Base-by-base conservation (phyloP, 306 rosid species). In the Calophaca sinica region DNA sequence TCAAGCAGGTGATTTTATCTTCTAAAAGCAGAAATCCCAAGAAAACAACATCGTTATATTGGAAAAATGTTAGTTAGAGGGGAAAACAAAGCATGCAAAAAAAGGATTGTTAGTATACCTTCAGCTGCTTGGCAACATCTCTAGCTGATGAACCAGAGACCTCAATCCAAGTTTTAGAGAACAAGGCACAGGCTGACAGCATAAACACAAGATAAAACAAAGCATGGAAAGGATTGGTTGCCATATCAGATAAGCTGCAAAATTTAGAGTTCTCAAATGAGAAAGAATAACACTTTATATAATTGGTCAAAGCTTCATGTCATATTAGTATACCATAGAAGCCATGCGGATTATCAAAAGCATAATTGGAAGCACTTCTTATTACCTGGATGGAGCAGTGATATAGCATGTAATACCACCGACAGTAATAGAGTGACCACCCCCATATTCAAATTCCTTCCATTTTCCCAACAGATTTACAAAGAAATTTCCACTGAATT, bases 131-230 rank as follows among this genome's bases (percentile, higher is more conserved):
- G 66, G 97, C 98, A 74, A 93, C 98, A 32, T 32, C 36, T 32
- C 36, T 88, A 9, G 98, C 98, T 79, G 98, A 93, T 20, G 98
- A 93, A 70, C 98, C 98, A 14, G 97, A 93, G 71, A 93, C 98
- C 88, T 93, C 97, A 78, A 93, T 93, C 98, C 98, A 93, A 20
- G 97, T 91, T 83, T 93, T 93, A 3, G 98, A 93, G 88, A 93
- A 91, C 70, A 91, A 79, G 36, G 98, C 98, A 70, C 98, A 93
- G 0, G 97, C 98, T 7, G 97, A 79, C 76, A 93, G 79, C 98
- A 93, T 91, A 78, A 93, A 93, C 12, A 88, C 87, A 7, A 93
- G 84, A 84, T 93, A 93, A 87, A 93, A 91, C 79, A 93, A 54
- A 0, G 97, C 97, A 68, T 93, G 98, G 84, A 86, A 93, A 42